Percentiles rank a stretch among this genome's conserved stretches.
These are phyloP conservation scores for Leucocoprinus sp. DNA, from an alignment of 768 basidiomycete genomes.

Conservation along the genomic window DNA sequence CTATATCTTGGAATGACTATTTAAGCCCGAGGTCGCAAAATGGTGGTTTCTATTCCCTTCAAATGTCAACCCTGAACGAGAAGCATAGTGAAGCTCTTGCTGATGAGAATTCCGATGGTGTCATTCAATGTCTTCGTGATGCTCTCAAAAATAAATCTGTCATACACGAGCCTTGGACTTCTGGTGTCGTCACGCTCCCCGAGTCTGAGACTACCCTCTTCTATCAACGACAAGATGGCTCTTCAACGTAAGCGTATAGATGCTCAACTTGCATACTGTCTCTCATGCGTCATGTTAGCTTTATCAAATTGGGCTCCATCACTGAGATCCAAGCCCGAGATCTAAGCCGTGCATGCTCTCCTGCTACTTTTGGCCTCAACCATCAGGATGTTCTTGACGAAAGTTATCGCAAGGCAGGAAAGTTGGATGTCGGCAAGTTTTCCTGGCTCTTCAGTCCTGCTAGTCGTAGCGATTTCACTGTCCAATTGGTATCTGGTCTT, in stretches of 20 bases:
- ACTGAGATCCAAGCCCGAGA: background rate
- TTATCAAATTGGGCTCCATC: background rate
- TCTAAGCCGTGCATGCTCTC: constrained; percentile 28
- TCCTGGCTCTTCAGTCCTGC: constrained; percentile 21
- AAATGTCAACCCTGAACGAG: too few species aligned
- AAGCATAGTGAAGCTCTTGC: too few species aligned
- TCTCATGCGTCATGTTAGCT: background rate
- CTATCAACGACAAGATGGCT: background rate
- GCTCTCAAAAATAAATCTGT: background rate
- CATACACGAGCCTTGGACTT: background rate
- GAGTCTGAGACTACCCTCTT: background rate
- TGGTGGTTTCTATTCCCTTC: too few species aligned
- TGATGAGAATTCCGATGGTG: too few species aligned
- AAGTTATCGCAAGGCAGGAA: constrained; percentile 37
- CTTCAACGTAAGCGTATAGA: background rate
- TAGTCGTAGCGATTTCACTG: constrained; percentile 15
- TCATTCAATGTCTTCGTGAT: background rate
- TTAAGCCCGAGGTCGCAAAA: too few species aligned
- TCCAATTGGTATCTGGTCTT: constrained; percentile 15
- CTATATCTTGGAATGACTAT: too few species aligned
- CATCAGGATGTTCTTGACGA: constrained; percentile 33
- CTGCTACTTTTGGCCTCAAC: constrained; percentile 31
- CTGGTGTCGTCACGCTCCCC: background rate
- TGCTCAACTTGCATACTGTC: background rate
- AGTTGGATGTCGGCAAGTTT: constrained; percentile 32